Conservation (phyloP, 805 yeast genomes). For the Zygosaccharomyces siamensis region DNA sequence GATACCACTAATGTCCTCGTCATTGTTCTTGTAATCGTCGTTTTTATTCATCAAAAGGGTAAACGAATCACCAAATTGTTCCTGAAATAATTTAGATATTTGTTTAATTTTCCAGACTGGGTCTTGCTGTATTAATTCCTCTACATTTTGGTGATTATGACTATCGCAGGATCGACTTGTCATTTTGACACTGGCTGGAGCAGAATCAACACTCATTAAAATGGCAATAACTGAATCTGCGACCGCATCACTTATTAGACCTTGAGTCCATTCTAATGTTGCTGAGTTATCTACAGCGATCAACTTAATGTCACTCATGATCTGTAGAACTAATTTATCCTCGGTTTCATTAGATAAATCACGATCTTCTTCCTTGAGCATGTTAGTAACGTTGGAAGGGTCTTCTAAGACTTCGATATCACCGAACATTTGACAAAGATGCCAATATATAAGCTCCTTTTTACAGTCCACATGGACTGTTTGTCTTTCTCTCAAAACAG, state of each 20-base stretch:
- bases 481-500: constrained; percentile 79
- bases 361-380: constrained; percentile 8
- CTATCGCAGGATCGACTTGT: constrained; percentile 59
- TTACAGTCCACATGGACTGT: constrained; percentile 74
- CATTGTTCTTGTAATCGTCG: constrained; percentile 9
- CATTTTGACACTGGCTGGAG: constrained; percentile 90
- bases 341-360: constrained; percentile 8
- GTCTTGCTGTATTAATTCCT: constrained; percentile 15
- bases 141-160: constrained; percentile 17
- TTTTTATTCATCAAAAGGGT: constrained; percentile 25
- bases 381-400: constrained; percentile 38
- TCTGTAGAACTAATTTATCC: constrained; percentile 45
- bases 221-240: constrained; percentile 94
- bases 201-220: constrained; percentile 82
- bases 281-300: constrained; percentile 47
- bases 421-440: constrained; percentile 94
- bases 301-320: constrained; percentile 62
- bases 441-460: constrained; percentile 78
- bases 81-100: constrained; percentile 57
- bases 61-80: constrained; percentile 86
- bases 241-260: constrained; percentile 81
- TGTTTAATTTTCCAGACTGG: constrained; percentile 43
- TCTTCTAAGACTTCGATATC: constrained; percentile 59
- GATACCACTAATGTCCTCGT: constrained; percentile 44
- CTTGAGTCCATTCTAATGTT: constrained; percentile 86